Evolutionary conservation across 2,329 filamentous ascomycete genomes (phyloP), one percentile per base, ranked within the genome.

Genomic region (Xylaria sp.): DNA sequence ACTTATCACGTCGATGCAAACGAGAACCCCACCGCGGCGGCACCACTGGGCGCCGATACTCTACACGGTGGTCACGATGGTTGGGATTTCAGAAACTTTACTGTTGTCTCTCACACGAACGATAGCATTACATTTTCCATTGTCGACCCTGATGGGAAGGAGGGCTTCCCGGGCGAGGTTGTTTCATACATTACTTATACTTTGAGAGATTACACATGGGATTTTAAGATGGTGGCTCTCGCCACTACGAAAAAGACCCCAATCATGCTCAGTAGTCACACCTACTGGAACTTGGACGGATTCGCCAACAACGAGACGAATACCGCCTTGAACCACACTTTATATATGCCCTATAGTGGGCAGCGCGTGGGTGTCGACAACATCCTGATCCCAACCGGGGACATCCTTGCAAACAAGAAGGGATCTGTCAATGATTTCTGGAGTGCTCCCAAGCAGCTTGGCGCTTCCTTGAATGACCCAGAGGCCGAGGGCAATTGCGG

Each of bases 211-310:
- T 83, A 85, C 77, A 86, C 88, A 56, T 94, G 91, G 91, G 85
- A 92, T 75, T 84, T 93, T 74, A 90, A 88, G 80, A 93, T 94
- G 84, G 81, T 89, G 15, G 92, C 91, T 46, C 79, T 91, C 63
- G 83, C 91, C 3, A 89, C 90, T 9, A 92, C 90, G 34, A 88
- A 92, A 81, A 90, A 89, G 81, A 94, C 92, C 6, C 92, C 92
- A 57, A 93, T 95, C 78, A 94, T 95, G 92, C 84, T 95, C 66
- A 92, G 87, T 76, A 86, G 83, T 72, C 84, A 92, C 83, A 88
- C 87, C 8, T 95, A 95, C 84, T 95, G 92, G 92, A 94, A 94
- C 78, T 83, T 95, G 52, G 92, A 94, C 75, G 92, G 90, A 39
- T 95, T 92, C 75, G 85, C 90, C 75, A 93, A 94, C 81, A 88